Evolutionary conservation across 495 filamentous ascomycete genomes (phyloP).

Genomic region (Trichocladium uniseriatum): DNA sequence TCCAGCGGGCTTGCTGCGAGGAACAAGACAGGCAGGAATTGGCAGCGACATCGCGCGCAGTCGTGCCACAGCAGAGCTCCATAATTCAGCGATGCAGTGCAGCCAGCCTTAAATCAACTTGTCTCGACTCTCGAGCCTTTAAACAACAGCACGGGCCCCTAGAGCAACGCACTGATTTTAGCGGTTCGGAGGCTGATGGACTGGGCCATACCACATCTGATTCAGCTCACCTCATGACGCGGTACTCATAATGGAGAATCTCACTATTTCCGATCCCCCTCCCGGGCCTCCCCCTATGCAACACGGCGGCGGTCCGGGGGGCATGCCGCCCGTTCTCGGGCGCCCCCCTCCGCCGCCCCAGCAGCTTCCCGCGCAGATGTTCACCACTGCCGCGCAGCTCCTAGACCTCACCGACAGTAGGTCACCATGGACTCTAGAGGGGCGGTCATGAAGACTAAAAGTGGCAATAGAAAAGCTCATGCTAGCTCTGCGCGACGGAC

Average conservation of each 20-base stretch:
- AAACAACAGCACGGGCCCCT: neutral
- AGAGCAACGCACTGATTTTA: neutral
- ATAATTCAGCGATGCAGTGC: neutral
- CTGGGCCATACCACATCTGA: neutral
- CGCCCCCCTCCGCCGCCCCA: slow-evolving; percentile 37
- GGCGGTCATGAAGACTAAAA: slow-evolving; percentile 4
- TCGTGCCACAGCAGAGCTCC: too few species aligned
- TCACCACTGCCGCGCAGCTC: slow-evolving; percentile 92
- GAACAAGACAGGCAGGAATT: neutral
- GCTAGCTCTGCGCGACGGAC: slow-evolving; percentile 79
- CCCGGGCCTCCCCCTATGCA: slow-evolving; percentile 22
- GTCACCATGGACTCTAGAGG: slow-evolving; percentile 13
- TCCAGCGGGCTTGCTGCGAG: neutral
- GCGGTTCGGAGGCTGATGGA: slow-evolving; percentile 7
- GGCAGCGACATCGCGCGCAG: too few species aligned
- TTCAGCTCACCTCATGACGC: slow-evolving; percentile 11
- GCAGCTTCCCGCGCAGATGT: slow-evolving; percentile 81
- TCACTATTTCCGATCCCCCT: slow-evolving; percentile 11
- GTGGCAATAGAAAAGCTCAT: slow-evolving; percentile 73
- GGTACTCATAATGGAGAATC: slow-evolving; percentile 10
- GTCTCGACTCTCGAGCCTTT: neutral
- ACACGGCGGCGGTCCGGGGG: slow-evolving; percentile 13
- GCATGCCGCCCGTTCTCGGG: slow-evolving; percentile 22
- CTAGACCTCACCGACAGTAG: slow-evolving; percentile 94
- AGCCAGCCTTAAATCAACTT: neutral